These are phyloP conservation scores for Candida gigantensis DNA, from an alignment of 1,139 yeast species.

Conservation along the genomic window DNA sequence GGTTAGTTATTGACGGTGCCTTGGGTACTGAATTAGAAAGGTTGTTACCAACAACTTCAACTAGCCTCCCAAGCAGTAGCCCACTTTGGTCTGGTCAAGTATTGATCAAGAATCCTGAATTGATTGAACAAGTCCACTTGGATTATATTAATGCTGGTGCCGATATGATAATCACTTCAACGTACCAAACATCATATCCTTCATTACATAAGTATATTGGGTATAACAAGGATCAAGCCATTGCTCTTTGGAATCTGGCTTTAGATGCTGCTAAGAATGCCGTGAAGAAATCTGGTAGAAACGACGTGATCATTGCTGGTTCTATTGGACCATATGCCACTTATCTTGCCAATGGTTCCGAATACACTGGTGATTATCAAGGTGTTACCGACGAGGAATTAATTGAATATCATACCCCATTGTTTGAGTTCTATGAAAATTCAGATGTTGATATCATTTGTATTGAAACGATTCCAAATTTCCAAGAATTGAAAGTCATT, in stretches of 20 bases:
- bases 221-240: slow-evolving; percentile 26
- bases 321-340: slow-evolving; percentile 80
- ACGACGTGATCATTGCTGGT: slow-evolving; percentile 44
- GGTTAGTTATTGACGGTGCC: slow-evolving; percentile 30
- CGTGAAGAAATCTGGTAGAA: slow-evolving; percentile 14
- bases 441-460: slow-evolving; percentile 53
- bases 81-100: slow-evolving; percentile 66
- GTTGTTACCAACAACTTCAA: slow-evolving; percentile 13
- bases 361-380: slow-evolving; percentile 64
- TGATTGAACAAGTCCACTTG: slow-evolving; percentile 50
- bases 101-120: slow-evolving; percentile 46
- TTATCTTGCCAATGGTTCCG: slow-evolving; percentile 62
- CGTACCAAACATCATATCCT: slow-evolving; percentile 59
- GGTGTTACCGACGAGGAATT: slow-evolving; percentile 31
- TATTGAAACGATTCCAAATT: slow-evolving; percentile 66
- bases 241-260: slow-evolving; percentile 31
- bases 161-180: slow-evolving; percentile 55
- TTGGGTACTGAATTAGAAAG: slow-evolving; percentile 33
- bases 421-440: slow-evolving; percentile 41
- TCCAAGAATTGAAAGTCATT: slow-evolving; percentile 47
- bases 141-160: slow-evolving; percentile 57
- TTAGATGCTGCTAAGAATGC: slow-evolving; percentile 35
- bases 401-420: slow-evolving; percentile 47
- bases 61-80: slow-evolving; percentile 21
- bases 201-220: slow-evolving; percentile 38